Evolutionary conservation across 768 basidiomycete genomes (phyloP), one percentile per base, ranked within the genome.

Genomic region (Boletellus sp.): DNA sequence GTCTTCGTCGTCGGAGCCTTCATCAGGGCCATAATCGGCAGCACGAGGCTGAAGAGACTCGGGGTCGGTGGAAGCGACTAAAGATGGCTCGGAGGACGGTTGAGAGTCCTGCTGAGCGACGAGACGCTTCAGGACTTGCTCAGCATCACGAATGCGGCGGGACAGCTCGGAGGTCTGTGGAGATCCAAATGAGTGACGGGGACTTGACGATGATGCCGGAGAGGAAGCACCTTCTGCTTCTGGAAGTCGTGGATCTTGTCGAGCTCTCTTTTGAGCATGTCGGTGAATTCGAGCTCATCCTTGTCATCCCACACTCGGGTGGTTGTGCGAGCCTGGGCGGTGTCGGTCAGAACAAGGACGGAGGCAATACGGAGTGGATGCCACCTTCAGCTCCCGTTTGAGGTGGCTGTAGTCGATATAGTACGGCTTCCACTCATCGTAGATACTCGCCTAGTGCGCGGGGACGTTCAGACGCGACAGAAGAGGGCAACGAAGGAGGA

Each of bases 181-280:
- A 42, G 1, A 9, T 16, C 7, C 35, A 20, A 6, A 48, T 53
- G 22, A 53, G 52, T 32, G 47, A 47, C 15, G 22, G 7, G 8
- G 19, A 19, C 45, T n/a, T 36, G 13, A 43, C 28, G 7, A 28
- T 36, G 34, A 26, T 6, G 17, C n/a, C 31, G n/a, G 24, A 4
- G 19, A 55, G 22, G 24, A 13, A 50, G 64, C 61, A 86, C 91
- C 81, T 96, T 98, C 31, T 76, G 72, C 64, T 85, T 89, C 66
- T 98, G 95, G 64, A 98, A 98, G 61, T 86, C 84, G 59, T 94
- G 87, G 38, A 97, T 85, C 72, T 98, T 98, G 62, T 94, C 90
- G 28, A 98, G 77, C 72, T 98, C 94, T 51, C 74, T 75, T 61
- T 89, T 86, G 47, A 97, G 81, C 73, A 86, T 79, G 37, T 63